Conservation (phyloP, 1,284 basidiomycete species). For the Athelia psychrophila region DNA sequence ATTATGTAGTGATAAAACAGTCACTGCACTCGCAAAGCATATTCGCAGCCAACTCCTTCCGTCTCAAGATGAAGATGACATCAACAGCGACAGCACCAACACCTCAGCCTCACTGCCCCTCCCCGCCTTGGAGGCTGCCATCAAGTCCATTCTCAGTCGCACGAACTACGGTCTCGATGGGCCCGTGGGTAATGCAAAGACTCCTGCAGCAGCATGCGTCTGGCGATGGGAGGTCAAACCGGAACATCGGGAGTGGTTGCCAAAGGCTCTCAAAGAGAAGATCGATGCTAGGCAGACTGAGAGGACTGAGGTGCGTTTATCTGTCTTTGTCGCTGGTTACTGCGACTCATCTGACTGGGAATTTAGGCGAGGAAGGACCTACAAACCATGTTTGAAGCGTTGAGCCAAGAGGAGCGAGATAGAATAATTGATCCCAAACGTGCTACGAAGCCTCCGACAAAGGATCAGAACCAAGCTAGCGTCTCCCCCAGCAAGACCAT, state of each 20-base stretch:
- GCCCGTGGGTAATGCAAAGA: constrained; percentile 39
- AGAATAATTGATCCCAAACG: constrained; percentile 53
- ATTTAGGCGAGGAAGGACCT: constrained; percentile 61
- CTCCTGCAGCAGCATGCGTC: constrained; percentile 60
- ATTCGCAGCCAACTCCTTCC: constrained; percentile 64
- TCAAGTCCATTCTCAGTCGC: constrained; percentile 57
- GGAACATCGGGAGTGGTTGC: constrained; percentile 58
- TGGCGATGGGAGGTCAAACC: constrained; percentile 88
- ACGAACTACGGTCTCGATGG: constrained; percentile 74
- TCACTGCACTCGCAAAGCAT: constrained; percentile 56
- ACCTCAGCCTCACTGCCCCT: constrained; percentile 39
- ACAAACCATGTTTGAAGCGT: constrained; percentile 45
- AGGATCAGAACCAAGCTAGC: constrained; percentile 32
- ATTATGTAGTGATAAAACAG: constrained; percentile 61
- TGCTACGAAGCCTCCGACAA: constrained; percentile 34
- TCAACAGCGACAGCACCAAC: constrained; percentile 16
- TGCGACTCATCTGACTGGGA: constrained; percentile 2
- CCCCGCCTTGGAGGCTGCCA: constrained; percentile 53
- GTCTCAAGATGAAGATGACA: constrained; percentile 50
- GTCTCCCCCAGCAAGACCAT: constrained; percentile 4
- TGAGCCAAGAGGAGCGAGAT: constrained; percentile 54
- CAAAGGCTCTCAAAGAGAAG: constrained; percentile 66
- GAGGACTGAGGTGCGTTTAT: constrained; percentile 54
- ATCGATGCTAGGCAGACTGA: constrained; percentile 62
- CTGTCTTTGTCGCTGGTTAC: constrained; percentile 2